Evolutionary conservation across 306 rosid genomes (phyloP), one percentile per base, ranked within the genome.

Genomic region (Argentina anserina): DNA sequence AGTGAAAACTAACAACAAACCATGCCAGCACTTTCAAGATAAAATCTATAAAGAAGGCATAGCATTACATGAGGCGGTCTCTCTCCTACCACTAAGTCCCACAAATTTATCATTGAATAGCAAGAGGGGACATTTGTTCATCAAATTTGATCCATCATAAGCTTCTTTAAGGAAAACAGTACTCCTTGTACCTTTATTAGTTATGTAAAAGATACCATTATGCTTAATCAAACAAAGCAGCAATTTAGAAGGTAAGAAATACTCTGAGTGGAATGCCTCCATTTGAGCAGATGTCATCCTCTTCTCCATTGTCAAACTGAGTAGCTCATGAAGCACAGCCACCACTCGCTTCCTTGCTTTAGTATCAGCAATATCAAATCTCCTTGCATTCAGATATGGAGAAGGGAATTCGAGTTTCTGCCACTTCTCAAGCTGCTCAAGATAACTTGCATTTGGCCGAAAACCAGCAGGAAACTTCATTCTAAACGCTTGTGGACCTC

Each of bases 341-440:
- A 93, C 86, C 9, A 84, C 81, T 9, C 94, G 84, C 81, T 93
- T 93, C 46, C 91, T 87, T 10, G 96, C 77, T 79, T 78, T 86
- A 3, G 94, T 91, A 78, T 89, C 94, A 37, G 87, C 78, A 41
- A 71, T 74, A 25, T 87, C 90, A 13, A 93, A 85, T 77, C 97
- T 90, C 84, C 94, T 90, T 0, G 96, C 98, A 49, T 80, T 93
- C 79, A 93, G 76, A 82, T 93, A 93, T 0, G 97, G 98, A 40
- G 97, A 89, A 74, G 98, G 98, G 81, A 91, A 90, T 33, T 93
- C 97, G 84, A 90, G 80, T 71, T 81, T 93, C 84, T 93, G 97
- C 98, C 98, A 93, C 85, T 76, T 85, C 76, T 89, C 88, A 55
- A 89, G 76, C 70, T 89, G 86, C 82, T 89, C 84, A 36, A 89